Percentiles rank a stretch among this genome's conserved stretches.
Conservation (phyloP, 257 asterid genomes). For the Nicotiana attenuata region DNA sequence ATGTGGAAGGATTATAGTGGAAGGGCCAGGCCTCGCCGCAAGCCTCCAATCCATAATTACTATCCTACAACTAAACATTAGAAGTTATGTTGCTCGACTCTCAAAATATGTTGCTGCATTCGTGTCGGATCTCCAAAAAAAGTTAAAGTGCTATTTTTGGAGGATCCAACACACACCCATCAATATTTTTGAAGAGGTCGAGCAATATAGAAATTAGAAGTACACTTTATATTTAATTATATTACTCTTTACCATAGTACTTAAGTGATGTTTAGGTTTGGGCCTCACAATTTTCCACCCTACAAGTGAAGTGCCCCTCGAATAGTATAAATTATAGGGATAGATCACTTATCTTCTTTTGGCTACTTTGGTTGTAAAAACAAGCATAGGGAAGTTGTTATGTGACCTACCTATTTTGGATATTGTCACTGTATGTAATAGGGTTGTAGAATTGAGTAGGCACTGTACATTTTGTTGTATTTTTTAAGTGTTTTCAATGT, state of each 20-base stretch:
- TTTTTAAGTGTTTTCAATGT: not conserved
- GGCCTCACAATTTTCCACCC: constrained; percentile 51
- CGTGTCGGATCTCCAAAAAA: no score
- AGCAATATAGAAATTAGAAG: no score
- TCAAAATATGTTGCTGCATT: no score
- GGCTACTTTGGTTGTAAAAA: not conserved
- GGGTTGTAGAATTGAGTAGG: not conserved
- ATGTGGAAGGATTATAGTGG: constrained; percentile 48
- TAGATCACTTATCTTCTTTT: not conserved
- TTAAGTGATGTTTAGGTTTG: constrained; percentile 16
- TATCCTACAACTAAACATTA: constrained; percentile 30
- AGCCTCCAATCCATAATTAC: constrained; percentile 52
- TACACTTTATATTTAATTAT: not conserved
- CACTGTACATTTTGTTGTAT: not conserved
- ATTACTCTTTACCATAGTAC: not conserved
- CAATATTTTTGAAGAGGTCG: no score
- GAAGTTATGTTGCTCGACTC: no score
- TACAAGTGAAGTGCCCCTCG: constrained; percentile 32
- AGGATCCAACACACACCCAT: no score
- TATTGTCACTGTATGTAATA: not conserved
- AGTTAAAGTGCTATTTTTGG: no score
- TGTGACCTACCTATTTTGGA: not conserved
- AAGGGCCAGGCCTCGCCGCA: constrained; percentile 20
- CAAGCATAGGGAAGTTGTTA: not conserved
- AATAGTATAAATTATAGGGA: not conserved